Percentiles rank a stretch among this genome's conserved stretches.
phyloP scores from a whole-genome alignment of 2,329 filamentous ascomycete genomes.

The Microdochium paspali region DNA sequence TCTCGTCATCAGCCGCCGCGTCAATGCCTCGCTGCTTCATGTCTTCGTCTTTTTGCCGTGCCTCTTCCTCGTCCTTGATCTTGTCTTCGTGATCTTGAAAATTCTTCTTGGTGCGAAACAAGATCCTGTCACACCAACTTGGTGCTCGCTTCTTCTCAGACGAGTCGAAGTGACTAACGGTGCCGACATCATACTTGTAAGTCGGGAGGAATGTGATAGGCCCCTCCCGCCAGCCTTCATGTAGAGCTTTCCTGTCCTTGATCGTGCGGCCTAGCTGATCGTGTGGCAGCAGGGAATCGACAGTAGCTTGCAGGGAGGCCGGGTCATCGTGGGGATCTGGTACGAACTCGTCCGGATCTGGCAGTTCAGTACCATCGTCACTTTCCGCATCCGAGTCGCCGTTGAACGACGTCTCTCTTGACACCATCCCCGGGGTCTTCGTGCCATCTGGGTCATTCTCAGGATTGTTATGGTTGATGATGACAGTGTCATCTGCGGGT shows the following conservation, averaged over 20 bases:
- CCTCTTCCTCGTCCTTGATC: slow-evolving; percentile 50
- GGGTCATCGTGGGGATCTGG: slow-evolving; percentile 69
- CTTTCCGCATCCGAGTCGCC: slow-evolving; percentile 18
- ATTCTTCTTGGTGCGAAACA: slow-evolving; percentile 71
- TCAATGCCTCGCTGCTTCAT: slow-evolving; percentile 76
- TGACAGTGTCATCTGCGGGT: slow-evolving; percentile 38
- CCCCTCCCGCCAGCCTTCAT: slow-evolving; percentile 89
- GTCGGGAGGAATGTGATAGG: slow-evolving; percentile 82
- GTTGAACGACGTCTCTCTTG: slow-evolving; percentile 20
- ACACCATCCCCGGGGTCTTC: slow-evolving; percentile 19
- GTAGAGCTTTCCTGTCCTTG: slow-evolving; percentile 66
- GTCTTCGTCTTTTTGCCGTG: slow-evolving; percentile 68
- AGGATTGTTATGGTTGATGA: slow-evolving; percentile 39
- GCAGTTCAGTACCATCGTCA: slow-evolving; percentile 32
- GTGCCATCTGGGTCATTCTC: slow-evolving; percentile 30
- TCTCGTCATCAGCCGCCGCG: slow-evolving; percentile 64
- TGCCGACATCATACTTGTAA: slow-evolving; percentile 98
- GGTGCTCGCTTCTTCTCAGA: slow-evolving; percentile 89
- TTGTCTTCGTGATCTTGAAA: slow-evolving; percentile 56
- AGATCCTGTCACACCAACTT: slow-evolving; percentile 93
- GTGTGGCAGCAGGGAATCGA: slow-evolving; percentile 79
- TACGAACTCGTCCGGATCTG: slow-evolving; percentile 56
- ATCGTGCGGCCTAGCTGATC: slow-evolving; percentile 77
- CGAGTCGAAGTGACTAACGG: slow-evolving; percentile 82
- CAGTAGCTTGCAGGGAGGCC: slow-evolving; percentile 76